A percentile compares a stretch with the other conserved stretches of the same genome.
phyloP scores from a whole-genome alignment of 2,329 filamentous ascomycete species.

The Cercospora canescens region DNA sequence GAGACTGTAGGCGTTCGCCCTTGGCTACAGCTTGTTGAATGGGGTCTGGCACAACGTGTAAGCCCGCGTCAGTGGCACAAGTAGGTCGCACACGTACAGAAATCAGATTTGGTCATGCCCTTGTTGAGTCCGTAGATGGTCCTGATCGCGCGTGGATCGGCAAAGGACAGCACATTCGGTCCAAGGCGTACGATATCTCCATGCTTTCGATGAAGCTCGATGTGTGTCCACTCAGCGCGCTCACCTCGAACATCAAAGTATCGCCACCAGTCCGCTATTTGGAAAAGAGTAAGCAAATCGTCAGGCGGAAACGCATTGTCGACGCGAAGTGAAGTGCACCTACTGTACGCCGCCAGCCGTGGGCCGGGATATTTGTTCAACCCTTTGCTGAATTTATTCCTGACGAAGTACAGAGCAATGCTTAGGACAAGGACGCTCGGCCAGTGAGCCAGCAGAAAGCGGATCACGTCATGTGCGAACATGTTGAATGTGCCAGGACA shows the following conservation, averaged over 20 bases:
- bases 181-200: constrained; percentile 75
- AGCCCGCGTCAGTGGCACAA: not conserved
- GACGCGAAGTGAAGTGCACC: not conserved
- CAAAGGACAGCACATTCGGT: constrained; percentile 72
- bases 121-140: constrained; percentile 81
- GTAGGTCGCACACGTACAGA: constrained; percentile 46
- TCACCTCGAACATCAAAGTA: constrained; percentile 67
- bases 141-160: constrained; percentile 71
- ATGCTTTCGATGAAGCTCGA: constrained; percentile 67
- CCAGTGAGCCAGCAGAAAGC: constrained; percentile 42
- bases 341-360: constrained; percentile 61
- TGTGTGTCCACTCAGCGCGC: constrained; percentile 67
- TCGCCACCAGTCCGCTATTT: constrained; percentile 68
- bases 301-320: not conserved
- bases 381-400: constrained; percentile 55
- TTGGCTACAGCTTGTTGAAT: constrained; percentile 73
- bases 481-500: constrained; percentile 27
- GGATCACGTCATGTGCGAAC: constrained; percentile 32
- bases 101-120: constrained; percentile 77
- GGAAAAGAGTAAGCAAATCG: not conserved
- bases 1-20: constrained; percentile 66
- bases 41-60: constrained; percentile 46
- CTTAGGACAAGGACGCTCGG: constrained; percentile 37
- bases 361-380: constrained; percentile 73
- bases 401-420: constrained; percentile 39